phyloP scores from a whole-genome alignment of 2,329 filamentous ascomycete genomes.

The Coniella vitis region DNA sequence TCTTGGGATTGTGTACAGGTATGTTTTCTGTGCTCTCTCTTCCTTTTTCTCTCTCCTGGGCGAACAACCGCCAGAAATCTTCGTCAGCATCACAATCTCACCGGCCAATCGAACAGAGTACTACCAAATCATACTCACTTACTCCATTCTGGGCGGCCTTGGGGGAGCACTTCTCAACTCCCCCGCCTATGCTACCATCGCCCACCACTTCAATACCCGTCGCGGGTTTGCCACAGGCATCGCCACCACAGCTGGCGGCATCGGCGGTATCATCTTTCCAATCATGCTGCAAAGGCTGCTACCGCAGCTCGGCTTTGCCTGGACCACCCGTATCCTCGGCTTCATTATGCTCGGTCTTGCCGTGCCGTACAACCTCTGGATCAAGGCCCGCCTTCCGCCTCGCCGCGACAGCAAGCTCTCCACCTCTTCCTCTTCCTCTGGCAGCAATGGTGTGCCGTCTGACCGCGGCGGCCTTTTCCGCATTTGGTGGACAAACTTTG shows the following conservation, averaged over 20 bases:
- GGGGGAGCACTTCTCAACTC: conserved; percentile 73
- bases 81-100: too few species aligned
- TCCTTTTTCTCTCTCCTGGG: background rate
- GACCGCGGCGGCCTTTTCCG: background rate
- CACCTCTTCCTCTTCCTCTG: conserved; percentile 15
- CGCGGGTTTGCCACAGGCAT: conserved; percentile 76
- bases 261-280: conserved; percentile 62
- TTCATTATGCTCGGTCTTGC: conserved; percentile 42
- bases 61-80: background rate
- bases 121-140: conserved; percentile 75
- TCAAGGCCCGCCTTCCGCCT: conserved; percentile 49
- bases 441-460: too few species aligned
- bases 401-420: conserved; percentile 14
- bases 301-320: conserved; percentile 39
- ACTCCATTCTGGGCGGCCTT: conserved; percentile 65
- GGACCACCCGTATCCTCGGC: conserved; percentile 42
- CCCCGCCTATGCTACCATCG: conserved; percentile 65
- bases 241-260: conserved; percentile 64
- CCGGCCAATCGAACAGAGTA: conserved; percentile 39
- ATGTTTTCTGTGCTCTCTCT: conserved; percentile 1
- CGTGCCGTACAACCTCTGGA: conserved; percentile 39
- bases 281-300: conserved; percentile 40
- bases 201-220: conserved; percentile 70
- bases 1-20: conserved; percentile 62
- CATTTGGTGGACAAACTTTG: conserved; percentile 10